Evolutionary conservation across 805 yeast genomes (phyloP).

Genomic region (Candida pseudoglaebosa): DNA sequence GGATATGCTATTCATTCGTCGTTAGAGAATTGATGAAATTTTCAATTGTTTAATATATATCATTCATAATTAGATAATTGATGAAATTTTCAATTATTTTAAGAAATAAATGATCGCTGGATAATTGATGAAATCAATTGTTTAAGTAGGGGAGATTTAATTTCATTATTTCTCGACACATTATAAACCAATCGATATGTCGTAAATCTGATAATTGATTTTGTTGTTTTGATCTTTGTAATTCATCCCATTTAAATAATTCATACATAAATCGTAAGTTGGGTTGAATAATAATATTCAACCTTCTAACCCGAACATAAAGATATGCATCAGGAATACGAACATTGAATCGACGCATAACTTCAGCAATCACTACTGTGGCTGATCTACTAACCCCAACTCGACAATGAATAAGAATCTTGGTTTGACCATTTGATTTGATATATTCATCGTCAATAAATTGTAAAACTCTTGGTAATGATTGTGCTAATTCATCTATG

Average conservation of each 20-base stretch:
- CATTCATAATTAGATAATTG: too few species aligned
- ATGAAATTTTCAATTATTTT: too few species aligned
- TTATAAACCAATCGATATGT: slow-evolving; percentile 82
- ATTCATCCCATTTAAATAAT: slow-evolving; percentile 52
- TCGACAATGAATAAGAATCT: slow-evolving; percentile 78
- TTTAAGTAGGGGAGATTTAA: slow-evolving; percentile 66
- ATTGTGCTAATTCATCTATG: slow-evolving; percentile 64
- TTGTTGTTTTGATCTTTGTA: slow-evolving; percentile 14
- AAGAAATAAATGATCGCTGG: not conserved
- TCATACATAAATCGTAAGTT: slow-evolving; percentile 90
- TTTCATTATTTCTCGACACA: slow-evolving; percentile 78
- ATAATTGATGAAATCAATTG: slow-evolving; percentile 5
- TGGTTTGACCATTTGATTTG: slow-evolving; percentile 20
- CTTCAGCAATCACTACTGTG: slow-evolving; percentile 92
- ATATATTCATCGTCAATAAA: slow-evolving; percentile 49
- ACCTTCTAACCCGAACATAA: slow-evolving; percentile 81
- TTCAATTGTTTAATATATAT: too few species aligned
- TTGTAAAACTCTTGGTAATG: slow-evolving; percentile 59
- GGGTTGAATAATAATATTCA: slow-evolving; percentile 93
- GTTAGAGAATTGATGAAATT: too few species aligned
- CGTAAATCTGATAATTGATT: slow-evolving; percentile 30
- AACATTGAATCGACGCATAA: slow-evolving; percentile 70
- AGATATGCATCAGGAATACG: slow-evolving; percentile 76
- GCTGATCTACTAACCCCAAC: slow-evolving; percentile 96
- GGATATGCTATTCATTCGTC: too few species aligned